Conservation (phyloP, 1,139 yeast species). For the Blastobotrys illinoisensis region DNA sequence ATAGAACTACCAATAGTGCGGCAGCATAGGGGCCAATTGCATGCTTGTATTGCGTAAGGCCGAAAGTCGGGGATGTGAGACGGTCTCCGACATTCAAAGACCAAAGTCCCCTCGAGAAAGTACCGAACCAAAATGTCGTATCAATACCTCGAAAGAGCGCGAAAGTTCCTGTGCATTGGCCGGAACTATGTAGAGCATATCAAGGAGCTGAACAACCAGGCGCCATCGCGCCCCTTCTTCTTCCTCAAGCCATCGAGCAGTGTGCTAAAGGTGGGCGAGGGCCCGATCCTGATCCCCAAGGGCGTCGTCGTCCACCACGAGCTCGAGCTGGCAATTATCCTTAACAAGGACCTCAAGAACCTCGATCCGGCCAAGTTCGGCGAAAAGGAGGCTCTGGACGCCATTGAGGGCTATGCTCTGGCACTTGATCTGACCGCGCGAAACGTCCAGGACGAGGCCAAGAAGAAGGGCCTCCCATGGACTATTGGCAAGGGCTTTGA, state of each 20-base stretch:
- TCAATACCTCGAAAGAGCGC: conserved; percentile 54
- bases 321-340: conserved; percentile 78
- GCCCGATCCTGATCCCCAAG: conserved; percentile 77
- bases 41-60: neutral
- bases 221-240: conserved; percentile 78
- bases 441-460: conserved; percentile 92
- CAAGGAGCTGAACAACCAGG: conserved; percentile 74
- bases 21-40: too few relatives aligned
- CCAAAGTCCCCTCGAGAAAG: too few relatives aligned
- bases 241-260: conserved; percentile 70
- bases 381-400: conserved; percentile 63
- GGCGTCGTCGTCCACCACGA: conserved; percentile 87
- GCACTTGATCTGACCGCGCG: conserved; percentile 94
- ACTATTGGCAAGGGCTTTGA: conserved; percentile 94
- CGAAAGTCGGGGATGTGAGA: neutral
- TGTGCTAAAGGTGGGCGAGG: conserved; percentile 48
- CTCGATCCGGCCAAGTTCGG: conserved; percentile 51
- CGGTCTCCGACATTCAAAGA: neutral
- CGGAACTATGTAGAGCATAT: conserved; percentile 95
- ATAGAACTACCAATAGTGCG: too few relatives aligned
- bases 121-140: conserved; percentile 6
- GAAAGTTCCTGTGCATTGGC: conserved; percentile 89
- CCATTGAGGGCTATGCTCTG: conserved; percentile 79
- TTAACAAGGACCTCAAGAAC: conserved; percentile 60
- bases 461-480: conserved; percentile 95